A percentile compares a stretch with the other conserved stretches of the same genome.
These are phyloP conservation scores for Epichloe gansuensis DNA, from an alignment of 2,329 filamentous ascomycete genomes.

Conservation along the genomic window DNA sequence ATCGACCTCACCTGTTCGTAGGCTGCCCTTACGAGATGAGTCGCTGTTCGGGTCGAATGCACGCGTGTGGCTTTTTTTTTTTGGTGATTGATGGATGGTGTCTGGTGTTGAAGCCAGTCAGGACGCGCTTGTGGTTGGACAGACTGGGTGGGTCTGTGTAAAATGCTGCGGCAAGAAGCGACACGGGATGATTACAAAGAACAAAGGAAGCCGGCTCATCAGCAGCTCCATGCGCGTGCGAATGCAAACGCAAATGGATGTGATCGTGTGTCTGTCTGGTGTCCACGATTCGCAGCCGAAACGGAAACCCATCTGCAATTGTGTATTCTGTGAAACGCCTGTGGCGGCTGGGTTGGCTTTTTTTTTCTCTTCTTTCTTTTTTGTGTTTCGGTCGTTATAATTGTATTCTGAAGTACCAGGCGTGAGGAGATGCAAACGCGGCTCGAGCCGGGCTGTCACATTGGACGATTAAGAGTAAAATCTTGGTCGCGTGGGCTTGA, in stretches of 20 bases:
- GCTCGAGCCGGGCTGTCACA: neutral
- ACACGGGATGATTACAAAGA: no score
- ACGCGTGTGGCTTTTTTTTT: constrained; percentile 4
- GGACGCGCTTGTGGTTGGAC: constrained; percentile 6
- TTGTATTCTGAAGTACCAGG: no score
- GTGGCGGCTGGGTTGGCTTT: no score
- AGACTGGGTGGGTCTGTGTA: neutral
- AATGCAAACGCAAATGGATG: neutral
- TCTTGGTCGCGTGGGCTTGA: neutral
- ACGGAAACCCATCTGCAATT: no score
- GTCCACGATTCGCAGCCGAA: neutral
- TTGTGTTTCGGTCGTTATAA: neutral
- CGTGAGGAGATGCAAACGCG: neutral
- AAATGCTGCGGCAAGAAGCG: neutral
- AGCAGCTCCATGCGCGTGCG: neutral
- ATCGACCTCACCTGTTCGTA: constrained; percentile 5
- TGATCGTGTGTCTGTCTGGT: neutral
- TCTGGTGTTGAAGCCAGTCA: neutral
- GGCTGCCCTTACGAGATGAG: neutral
- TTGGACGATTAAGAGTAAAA: neutral
- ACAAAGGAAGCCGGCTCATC: no score
- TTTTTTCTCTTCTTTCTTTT: neutral
- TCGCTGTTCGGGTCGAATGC: constrained; percentile 1
- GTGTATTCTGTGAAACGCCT: neutral
- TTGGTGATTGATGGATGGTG: neutral